Evolutionary conservation across 2,329 filamentous ascomycete species (phyloP), one percentile per base, ranked within the genome.

Genomic region (Aspergillus persii): DNA sequence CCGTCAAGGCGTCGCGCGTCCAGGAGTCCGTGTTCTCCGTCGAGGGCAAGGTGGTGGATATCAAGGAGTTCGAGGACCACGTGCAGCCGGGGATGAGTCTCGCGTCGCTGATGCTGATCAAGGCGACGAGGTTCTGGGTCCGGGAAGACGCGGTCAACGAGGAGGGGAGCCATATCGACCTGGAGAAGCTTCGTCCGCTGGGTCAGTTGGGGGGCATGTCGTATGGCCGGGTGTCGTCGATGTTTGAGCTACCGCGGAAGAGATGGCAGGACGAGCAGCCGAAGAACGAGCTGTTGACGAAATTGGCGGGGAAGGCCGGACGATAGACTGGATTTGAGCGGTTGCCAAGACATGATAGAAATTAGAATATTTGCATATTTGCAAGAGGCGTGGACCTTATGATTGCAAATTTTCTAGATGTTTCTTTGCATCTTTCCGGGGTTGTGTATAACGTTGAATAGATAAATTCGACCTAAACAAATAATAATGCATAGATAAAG

Each of bases 111-210:
- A 89, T 84, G 1, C 81, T 96, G 44, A 80, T 96, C 12, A 91
- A 96, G 77, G 93, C 91, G 0, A 86, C 89, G 29, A 81, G 87
- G 36, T 96, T 96, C 71, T 96, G 92, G 91, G 90, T 88, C 1
- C 80, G 92, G 57, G 90, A 95, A 72, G 92, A 96, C 74, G 91
- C 91, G 2, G 77, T 95, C 59, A 90, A 95, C 69, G 85, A 89
- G 69, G 87, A 91, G 6, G 83, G 80, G 66, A 91, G 87, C 64
- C 69, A 91, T 58, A 81, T 97, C 59, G 89, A 94, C 73, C 85
- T 90, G 5, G 82, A 87, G 77, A 81, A 95, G n/a, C 76, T 96
- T 59, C 84, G 84, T 59, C 91, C 93, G 0, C 81, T 96, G 15
- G 85, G 84, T 54, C 84, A 92, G 56, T 69, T 96, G n/a, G 93